Percentiles rank a stretch among this genome's conserved stretches.
Evolutionary conservation across 352 stramenopile genomes (phyloP).

Genomic region (Phytophthora quininea): DNA sequence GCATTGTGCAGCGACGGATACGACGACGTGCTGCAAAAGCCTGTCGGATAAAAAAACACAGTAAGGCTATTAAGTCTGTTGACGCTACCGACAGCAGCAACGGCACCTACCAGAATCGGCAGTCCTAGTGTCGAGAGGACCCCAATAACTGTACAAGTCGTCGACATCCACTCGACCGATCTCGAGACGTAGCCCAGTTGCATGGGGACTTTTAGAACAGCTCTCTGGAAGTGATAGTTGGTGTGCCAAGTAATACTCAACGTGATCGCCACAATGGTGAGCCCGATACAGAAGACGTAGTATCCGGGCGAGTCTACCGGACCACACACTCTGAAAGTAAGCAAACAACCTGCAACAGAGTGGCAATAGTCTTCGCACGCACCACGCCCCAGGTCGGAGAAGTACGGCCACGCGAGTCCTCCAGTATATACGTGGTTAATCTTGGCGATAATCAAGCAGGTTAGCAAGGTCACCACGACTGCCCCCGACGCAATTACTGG

Average conservation of each 20-base stretch:
- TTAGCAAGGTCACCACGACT: slow-evolving; percentile 57
- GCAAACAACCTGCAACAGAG: slow-evolving; percentile 1
- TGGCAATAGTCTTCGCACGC: background rate
- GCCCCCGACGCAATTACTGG: slow-evolving; percentile 43
- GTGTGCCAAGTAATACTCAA: slow-evolving; percentile 53
- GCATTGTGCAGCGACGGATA: slow-evolving; percentile 65
- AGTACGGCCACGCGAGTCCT: slow-evolving; percentile 67
- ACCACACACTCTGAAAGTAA: too few species aligned
- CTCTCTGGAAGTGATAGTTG: slow-evolving; percentile 64
- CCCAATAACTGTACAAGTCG: slow-evolving; percentile 29
- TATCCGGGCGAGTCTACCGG: slow-evolving; percentile 52
- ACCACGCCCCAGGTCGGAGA: slow-evolving; percentile 72
- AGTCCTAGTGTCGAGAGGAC: slow-evolving; percentile 55
- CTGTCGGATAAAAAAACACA: slow-evolving; percentile 13
- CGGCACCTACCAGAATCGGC: slow-evolving; percentile 50
- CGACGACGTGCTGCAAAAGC: slow-evolving; percentile 66
- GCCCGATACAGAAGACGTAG: slow-evolving; percentile 56
- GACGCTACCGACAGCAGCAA: background rate
- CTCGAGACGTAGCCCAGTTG: slow-evolving; percentile 37
- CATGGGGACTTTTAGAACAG: slow-evolving; percentile 38
- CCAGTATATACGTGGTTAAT: slow-evolving; percentile 54
- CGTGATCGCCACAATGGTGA: slow-evolving; percentile 40
- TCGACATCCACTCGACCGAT: slow-evolving; percentile 26
- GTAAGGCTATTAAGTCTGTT: background rate
- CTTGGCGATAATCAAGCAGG: slow-evolving; percentile 59